phyloP scores from a whole-genome alignment of 768 basidiomycete species.

The Boletus rubroflammeus region DNA sequence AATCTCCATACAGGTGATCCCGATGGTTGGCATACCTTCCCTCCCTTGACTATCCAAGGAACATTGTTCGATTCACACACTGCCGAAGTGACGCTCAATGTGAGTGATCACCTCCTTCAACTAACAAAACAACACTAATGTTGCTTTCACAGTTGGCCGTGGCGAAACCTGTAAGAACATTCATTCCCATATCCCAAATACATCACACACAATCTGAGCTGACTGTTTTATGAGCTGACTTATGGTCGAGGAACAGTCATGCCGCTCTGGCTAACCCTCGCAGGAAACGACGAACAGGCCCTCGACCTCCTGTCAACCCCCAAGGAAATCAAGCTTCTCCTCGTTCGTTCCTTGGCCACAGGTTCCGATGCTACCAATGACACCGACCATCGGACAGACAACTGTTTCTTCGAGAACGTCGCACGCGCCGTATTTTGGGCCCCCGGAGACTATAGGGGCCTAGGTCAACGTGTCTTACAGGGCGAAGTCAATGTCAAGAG shows the following conservation, averaged over 20 bases:
- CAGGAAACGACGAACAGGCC: conserved; percentile 42
- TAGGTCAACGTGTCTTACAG: conserved; percentile 37
- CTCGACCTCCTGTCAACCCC: conserved; percentile 48
- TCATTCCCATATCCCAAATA: background rate
- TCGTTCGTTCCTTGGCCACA: conserved; percentile 46
- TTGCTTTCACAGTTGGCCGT: conserved; percentile 40
- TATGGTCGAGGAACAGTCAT: conserved; percentile 51
- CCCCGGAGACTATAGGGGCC: conserved; percentile 20
- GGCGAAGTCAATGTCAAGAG: conserved; percentile 52
- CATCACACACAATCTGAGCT: background rate
- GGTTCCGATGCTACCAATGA: conserved; percentile 46
- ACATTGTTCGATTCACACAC: conserved; percentile 33
- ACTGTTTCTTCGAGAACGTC: conserved; percentile 40
- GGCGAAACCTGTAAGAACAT: conserved; percentile 42
- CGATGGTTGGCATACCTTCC: conserved; percentile 37
- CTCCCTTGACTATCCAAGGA: conserved; percentile 32
- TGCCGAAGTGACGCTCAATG: conserved; percentile 31
- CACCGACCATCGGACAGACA: conserved; percentile 40
- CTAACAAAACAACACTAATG: background rate
- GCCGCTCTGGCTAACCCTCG: conserved; percentile 47
- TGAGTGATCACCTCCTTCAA: conserved; percentile 17
- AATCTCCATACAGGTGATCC: conserved; percentile 29
- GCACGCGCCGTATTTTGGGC: conserved; percentile 51
- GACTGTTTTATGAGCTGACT: conserved; percentile 35
- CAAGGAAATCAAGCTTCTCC: conserved; percentile 37